phyloP scores from a whole-genome alignment of 108 stramenopile genomes.

The Skeletonema costatum region DNA sequence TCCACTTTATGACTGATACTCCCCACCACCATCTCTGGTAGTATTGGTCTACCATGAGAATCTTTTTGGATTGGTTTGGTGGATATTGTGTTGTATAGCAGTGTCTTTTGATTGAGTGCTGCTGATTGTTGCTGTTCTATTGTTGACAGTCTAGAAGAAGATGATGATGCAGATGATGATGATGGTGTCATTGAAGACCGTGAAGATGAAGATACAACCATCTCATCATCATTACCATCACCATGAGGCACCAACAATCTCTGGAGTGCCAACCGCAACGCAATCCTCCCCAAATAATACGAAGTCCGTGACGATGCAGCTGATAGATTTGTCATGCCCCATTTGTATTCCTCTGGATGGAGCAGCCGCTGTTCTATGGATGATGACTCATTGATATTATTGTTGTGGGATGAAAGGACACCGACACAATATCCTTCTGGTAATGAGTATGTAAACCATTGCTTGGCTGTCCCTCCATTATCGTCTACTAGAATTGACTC shows the following conservation, averaged over 20 bases:
- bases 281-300: conserved; percentile 80
- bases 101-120: too few relatives aligned
- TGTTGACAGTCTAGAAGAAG: background rate
- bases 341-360: conserved; percentile 69
- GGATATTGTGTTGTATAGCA: conserved; percentile 17
- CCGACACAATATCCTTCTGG: conserved; percentile 49
- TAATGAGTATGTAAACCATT: conserved; percentile 41
- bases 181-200: too few relatives aligned
- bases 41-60: conserved; percentile 62
- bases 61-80: conserved; percentile 66
- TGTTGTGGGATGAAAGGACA: background rate
- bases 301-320: conserved; percentile 36
- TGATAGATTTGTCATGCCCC: conserved; percentile 43
- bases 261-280: conserved; percentile 64
- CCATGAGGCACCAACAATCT: conserved; percentile 9
- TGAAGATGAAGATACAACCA: too few relatives aligned
- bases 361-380: conserved; percentile 5
- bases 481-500: background rate
- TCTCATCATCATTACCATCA: background rate
- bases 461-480: background rate
- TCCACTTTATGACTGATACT: conserved; percentile 80
- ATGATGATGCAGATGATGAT: background rate
- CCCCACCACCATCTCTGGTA: conserved; percentile 59
- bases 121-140: background rate
- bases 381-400: background rate